Percentiles rank a stretch among this genome's conserved stretches.
phyloP scores from a whole-genome alignment of 2,329 filamentous ascomycete species.

The Cladosporium sp. region DNA sequence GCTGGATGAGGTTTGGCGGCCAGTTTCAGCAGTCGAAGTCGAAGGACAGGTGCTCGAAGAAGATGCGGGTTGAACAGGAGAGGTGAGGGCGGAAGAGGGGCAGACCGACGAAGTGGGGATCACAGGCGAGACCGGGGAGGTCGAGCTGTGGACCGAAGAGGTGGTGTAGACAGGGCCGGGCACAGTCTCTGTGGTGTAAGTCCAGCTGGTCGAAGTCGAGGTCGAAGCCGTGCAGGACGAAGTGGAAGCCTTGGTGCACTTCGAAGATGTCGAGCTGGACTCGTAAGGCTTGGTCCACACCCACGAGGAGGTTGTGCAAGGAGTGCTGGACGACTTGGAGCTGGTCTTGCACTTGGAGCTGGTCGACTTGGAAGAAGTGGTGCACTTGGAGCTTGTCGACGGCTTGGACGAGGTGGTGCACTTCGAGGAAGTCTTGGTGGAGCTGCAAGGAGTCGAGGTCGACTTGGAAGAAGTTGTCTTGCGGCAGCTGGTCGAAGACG shows the following conservation, averaged over 20 bases:
- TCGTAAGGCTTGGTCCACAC: neutral
- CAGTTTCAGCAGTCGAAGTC: neutral
- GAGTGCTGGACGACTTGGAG: conserved; percentile 6
- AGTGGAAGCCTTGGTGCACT: neutral
- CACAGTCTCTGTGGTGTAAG: conserved; percentile 7
- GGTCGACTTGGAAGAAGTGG: neutral
- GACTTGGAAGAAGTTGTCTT: conserved; percentile 8
- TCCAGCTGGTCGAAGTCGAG: conserved; percentile 16
- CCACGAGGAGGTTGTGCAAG: neutral
- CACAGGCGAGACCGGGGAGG: neutral
- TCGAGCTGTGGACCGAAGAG: neutral
- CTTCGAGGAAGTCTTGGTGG: conserved; percentile 3
- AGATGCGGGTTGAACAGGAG: neutral
- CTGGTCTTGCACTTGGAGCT: neutral
- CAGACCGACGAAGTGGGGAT: neutral
- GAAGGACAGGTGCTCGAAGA: neutral
- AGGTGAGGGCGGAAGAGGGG: neutral
- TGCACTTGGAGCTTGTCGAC: conserved; percentile 1
- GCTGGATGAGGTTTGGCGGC: neutral
- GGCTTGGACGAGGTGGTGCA: conserved; percentile 7
- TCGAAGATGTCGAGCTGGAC: neutral
- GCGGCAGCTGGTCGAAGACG: neutral
- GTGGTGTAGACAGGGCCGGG: neutral
- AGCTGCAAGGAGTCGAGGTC: conserved; percentile 3
- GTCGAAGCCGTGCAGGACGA: conserved; percentile 7